phyloP scores from a whole-genome alignment of 2,329 filamentous ascomycete species.

The Neoascochyta sp. region DNA sequence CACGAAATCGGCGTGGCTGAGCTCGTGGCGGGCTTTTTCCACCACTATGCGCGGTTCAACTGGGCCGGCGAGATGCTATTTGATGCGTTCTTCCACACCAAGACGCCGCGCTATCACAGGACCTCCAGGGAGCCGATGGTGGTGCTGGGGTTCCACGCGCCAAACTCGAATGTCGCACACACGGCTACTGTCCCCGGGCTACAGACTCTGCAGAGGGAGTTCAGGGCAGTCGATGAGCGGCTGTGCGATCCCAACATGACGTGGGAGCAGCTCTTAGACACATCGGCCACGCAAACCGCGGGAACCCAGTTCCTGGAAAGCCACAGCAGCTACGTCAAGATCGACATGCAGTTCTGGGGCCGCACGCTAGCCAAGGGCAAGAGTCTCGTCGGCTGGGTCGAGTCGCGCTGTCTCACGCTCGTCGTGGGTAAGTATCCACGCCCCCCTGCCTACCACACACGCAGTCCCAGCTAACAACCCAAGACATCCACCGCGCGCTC shows the following conservation, averaged over 20 bases:
- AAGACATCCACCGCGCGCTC: constrained; percentile 55
- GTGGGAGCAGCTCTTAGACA: constrained; percentile 27
- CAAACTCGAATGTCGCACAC: constrained; percentile 58
- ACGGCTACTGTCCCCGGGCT: constrained; percentile 54
- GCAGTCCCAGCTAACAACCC: constrained; percentile 3
- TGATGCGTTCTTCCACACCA: constrained; percentile 55
- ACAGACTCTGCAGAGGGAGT: constrained; percentile 50
- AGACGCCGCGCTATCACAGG: constrained; percentile 48
- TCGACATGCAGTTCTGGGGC: constrained; percentile 65
- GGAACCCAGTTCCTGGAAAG: constrained; percentile 48
- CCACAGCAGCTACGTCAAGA: constrained; percentile 56
- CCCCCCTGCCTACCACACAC: not conserved
- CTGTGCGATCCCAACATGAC: constrained; percentile 33
- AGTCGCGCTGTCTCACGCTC: constrained; percentile 57
- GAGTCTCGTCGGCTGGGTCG: constrained; percentile 60
- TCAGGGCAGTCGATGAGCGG: constrained; percentile 46
- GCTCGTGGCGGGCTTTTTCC: constrained; percentile 59
- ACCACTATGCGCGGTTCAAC: constrained; percentile 59
- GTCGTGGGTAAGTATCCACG: constrained; percentile 53
- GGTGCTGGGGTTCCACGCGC: constrained; percentile 60
- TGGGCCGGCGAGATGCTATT: constrained; percentile 55
- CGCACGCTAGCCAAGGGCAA: constrained; percentile 53
- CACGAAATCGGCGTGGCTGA: constrained; percentile 46
- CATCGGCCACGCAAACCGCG: constrained; percentile 1
- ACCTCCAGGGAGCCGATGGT: constrained; percentile 59